Conservation (phyloP, 331 rosid genomes). For the Prunus yedoensis region DNA sequence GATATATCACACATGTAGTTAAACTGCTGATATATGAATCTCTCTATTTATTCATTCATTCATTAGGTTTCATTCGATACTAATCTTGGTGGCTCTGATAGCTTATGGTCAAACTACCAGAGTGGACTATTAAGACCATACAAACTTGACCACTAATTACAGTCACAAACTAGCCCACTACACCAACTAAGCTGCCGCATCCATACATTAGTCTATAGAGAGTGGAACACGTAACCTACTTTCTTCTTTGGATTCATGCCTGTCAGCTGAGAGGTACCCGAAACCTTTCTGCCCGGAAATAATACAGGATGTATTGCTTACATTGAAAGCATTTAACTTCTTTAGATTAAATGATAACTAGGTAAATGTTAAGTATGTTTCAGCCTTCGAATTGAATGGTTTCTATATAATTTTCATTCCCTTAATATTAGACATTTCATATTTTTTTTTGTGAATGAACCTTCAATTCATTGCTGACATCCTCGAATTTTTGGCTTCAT, state of each 20-base stretch:
- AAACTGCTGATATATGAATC: too few relatives aligned
- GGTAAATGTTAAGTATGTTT: neutral
- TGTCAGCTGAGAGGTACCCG: neutral
- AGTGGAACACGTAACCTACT: neutral
- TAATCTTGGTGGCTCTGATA: too few relatives aligned
- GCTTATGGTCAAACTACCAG: neutral
- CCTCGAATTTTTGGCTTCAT: neutral
- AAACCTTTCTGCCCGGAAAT: neutral
- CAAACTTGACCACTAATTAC: neutral
- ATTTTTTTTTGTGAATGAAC: neutral
- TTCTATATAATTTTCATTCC: neutral
- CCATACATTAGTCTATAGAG: neutral
- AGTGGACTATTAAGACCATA: neutral
- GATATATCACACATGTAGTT: too few relatives aligned
- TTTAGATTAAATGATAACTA: neutral
- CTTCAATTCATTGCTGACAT: neutral
- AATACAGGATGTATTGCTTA: neutral
- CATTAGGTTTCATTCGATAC: too few relatives aligned
- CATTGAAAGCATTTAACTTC: neutral
- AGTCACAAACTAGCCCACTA: neutral
- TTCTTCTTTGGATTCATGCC: neutral
- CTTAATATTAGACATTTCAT: neutral
- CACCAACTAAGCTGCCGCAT: neutral
- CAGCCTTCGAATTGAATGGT: neutral
- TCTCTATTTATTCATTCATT: too few relatives aligned